A percentile compares a stretch with the other conserved stretches of the same genome.
Conservation (phyloP, 352 stramenopile species). For the Plasmopara muralis region DNA sequence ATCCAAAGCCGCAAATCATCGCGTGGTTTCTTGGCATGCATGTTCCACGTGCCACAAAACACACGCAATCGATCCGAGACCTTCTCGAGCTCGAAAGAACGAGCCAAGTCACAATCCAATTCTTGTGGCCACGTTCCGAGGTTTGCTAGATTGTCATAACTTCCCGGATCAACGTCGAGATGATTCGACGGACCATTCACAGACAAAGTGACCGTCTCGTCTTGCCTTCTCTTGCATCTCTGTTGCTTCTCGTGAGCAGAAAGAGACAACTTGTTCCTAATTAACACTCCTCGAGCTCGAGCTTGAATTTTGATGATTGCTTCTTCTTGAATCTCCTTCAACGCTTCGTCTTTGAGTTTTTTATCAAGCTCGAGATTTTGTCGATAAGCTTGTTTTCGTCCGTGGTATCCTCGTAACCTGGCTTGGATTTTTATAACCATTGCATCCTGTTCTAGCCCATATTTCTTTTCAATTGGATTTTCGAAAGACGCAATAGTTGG, state of each 20-base stretch:
- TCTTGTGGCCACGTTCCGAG: constrained; percentile 42
- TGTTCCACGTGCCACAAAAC: constrained; percentile 83
- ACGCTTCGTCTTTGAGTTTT: constrained; percentile 38
- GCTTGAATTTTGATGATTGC: constrained; percentile 38
- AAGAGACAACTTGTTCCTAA: too few species aligned
- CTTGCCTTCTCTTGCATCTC: too few species aligned
- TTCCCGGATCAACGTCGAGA: constrained; percentile 1
- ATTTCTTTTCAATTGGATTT: constrained; percentile 5
- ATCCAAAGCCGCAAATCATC: constrained; percentile 68
- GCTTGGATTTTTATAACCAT: constrained; percentile 44
- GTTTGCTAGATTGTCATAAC: constrained; percentile 21
- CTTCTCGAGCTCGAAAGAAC: constrained; percentile 21
- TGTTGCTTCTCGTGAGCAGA: too few species aligned
- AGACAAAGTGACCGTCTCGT: too few species aligned
- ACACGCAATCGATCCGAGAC: constrained; percentile 40
- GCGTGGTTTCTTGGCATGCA: constrained; percentile 64
- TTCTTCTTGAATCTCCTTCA: constrained; percentile 31
- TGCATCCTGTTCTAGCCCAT: constrained; percentile 14
- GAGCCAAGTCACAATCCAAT: constrained; percentile 18
- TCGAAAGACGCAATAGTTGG: neutral
- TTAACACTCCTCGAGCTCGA: constrained; percentile 28
- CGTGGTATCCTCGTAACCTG: constrained; percentile 24
- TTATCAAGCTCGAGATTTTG: constrained; percentile 22
- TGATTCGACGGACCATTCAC: neutral
- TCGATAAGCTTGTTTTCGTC: constrained; percentile 16